Evolutionary conservation across 2,329 filamentous ascomycete species (phyloP).

Genomic region (Mollisia scopiformis): DNA sequence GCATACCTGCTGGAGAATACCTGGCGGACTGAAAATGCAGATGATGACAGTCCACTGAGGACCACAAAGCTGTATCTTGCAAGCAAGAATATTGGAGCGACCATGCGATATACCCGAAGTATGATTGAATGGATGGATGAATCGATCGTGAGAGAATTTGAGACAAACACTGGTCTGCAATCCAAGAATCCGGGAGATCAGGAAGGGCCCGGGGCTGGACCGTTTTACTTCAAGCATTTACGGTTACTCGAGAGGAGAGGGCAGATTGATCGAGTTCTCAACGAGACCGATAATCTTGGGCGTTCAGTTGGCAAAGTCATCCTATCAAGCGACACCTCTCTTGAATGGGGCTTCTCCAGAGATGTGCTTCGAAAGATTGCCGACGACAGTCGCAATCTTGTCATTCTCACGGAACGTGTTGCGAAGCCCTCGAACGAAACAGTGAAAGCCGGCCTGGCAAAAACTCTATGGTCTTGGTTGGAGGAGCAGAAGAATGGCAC

Average conservation of each 20-base stretch:
- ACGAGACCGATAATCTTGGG: conserved; percentile 42
- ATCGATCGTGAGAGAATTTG: conserved; percentile 88
- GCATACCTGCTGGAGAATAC: conserved; percentile 91
- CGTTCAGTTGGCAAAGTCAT: conserved; percentile 70
- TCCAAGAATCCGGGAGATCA: conserved; percentile 46
- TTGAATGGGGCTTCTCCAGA: conserved; percentile 95
- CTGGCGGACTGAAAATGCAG: conserved; percentile 71
- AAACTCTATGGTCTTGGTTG: conserved; percentile 81
- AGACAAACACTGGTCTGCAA: conserved; percentile 57
- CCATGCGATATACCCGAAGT: conserved; percentile 87
- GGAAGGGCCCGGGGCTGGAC: conserved; percentile 59
- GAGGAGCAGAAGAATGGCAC: conserved; percentile 68
- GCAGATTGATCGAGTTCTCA: conserved; percentile 74
- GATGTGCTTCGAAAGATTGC: conserved; percentile 77
- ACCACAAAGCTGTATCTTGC: conserved; percentile 75
- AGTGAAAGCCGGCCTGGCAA: conserved; percentile 54
- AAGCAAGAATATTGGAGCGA: conserved; percentile 83
- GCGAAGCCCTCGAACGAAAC: conserved; percentile 39
- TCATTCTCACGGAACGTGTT: conserved; percentile 82
- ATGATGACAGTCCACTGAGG: conserved; percentile 55
- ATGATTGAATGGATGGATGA: conserved; percentile 99
- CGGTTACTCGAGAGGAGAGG: conserved; percentile 81
- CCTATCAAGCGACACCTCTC: conserved; percentile 83
- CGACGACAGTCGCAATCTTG: conserved; percentile 76
- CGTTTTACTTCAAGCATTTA: conserved; percentile 89